Evolutionary conservation across 495 filamentous ascomycete species (phyloP).

Genomic region (Tuber borchii): DNA sequence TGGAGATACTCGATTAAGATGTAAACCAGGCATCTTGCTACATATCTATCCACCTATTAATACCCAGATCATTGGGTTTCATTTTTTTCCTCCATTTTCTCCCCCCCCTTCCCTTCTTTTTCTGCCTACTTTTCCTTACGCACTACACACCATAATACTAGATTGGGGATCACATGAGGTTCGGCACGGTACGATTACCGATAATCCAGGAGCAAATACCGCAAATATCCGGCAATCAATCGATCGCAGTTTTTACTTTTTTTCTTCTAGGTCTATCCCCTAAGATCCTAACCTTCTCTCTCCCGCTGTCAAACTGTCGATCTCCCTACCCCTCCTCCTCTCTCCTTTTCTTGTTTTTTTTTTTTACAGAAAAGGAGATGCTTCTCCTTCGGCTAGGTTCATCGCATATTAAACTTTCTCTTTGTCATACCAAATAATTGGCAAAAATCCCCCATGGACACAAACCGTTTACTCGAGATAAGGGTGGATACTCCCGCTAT

Average conservation of each 20-base stretch:
- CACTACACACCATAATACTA: too few species aligned
- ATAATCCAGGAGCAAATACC: background rate
- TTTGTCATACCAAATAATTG: background rate
- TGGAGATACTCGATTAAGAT: background rate
- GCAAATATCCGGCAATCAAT: background rate
- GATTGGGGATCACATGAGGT: background rate
- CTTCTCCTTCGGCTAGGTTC: background rate
- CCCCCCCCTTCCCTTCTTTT: too few species aligned
- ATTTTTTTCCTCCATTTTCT: too few species aligned
- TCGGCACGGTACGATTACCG: background rate
- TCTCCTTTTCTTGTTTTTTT: background rate
- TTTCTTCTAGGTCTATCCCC: background rate
- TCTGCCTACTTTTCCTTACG: too few species aligned
- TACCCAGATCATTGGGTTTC: background rate
- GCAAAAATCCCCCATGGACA: background rate
- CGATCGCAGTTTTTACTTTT: background rate
- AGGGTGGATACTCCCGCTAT: background rate
- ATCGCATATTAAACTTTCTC: background rate
- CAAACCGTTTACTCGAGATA: background rate
- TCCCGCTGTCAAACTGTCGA: background rate
- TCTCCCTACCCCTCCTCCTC: background rate
- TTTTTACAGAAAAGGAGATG: background rate
- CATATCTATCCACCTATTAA: background rate
- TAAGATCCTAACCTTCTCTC: background rate
- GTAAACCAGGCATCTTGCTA: background rate